Conservation (phyloP, 176 grass and related monocot genomes). For the Poa annua region DNA sequence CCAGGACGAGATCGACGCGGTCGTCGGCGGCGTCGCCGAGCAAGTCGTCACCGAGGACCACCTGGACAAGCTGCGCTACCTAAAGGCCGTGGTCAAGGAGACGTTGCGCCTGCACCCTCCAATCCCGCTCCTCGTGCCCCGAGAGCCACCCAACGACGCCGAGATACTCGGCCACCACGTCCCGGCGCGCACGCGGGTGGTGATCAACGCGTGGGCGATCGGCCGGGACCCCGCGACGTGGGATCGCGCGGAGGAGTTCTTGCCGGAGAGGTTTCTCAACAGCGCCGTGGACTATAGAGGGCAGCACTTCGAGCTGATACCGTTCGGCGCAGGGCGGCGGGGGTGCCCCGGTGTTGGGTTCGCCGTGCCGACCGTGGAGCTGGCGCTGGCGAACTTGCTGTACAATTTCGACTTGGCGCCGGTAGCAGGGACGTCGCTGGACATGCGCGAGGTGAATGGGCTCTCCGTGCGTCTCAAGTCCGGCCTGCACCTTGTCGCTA, state of each 20-base stretch:
- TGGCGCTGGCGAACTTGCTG: slow-evolving; percentile 3
- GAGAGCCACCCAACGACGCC: slow-evolving; percentile 40
- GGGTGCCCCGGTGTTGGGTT: slow-evolving; percentile 22
- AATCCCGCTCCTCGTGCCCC: slow-evolving; percentile 34
- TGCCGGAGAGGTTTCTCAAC: background rate
- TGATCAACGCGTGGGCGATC: slow-evolving; percentile 9
- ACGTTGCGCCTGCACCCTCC: slow-evolving; percentile 50
- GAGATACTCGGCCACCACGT: slow-evolving; percentile 15
- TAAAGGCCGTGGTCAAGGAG: slow-evolving; percentile 41
- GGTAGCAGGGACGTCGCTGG: background rate
- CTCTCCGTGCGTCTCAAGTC: slow-evolving; percentile 29
- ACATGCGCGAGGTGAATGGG: slow-evolving; percentile 36
- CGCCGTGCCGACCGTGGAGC: background rate
- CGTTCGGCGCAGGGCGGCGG: background rate
- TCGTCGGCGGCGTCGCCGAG: background rate
- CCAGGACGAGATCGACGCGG: slow-evolving; percentile 40
- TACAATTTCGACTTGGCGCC: slow-evolving; percentile 35
- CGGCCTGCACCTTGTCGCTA: slow-evolving; percentile 22
- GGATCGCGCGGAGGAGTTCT: slow-evolving; percentile 6
- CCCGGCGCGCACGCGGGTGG: background rate
- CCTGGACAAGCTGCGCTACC: slow-evolving; percentile 7
- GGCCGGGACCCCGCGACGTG: slow-evolving; percentile 15
- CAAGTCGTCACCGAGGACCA: slow-evolving; percentile 28
- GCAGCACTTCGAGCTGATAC: slow-evolving; percentile 7
- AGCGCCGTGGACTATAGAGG: slow-evolving; percentile 21